These are phyloP conservation scores for Apiotrichum akiyoshidainum DNA, from an alignment of 1,284 basidiomycete species.

Conservation along the genomic window DNA sequence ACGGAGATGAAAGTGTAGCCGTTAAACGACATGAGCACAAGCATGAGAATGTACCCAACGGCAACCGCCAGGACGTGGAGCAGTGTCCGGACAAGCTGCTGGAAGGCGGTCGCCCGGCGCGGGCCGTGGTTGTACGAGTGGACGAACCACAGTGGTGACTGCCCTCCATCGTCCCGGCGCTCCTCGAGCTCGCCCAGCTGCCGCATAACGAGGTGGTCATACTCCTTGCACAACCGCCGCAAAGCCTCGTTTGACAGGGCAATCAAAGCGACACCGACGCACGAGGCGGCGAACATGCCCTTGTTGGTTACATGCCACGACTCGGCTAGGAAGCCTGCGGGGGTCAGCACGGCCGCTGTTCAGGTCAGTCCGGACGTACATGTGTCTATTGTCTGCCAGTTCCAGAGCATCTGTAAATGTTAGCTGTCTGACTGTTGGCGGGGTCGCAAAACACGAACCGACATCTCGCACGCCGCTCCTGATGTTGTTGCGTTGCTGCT, in stretches of 20 bases:
- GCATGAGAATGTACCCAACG: constrained; percentile 32
- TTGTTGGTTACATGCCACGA: constrained; percentile 30
- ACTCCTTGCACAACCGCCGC: constrained; percentile 21
- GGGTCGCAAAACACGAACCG: background rate
- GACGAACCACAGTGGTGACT: background rate
- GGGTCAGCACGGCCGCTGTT: background rate
- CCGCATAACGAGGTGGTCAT: constrained; percentile 18
- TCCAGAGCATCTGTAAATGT: constrained; percentile 33
- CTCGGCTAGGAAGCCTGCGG: constrained; percentile 28
- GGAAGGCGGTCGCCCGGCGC: constrained; percentile 26
- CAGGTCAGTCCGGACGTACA: constrained; percentile 13
- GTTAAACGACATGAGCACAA: constrained; percentile 35
- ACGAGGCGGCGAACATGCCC: constrained; percentile 31
- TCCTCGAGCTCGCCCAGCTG: constrained; percentile 2
- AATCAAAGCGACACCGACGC: constrained; percentile 28
- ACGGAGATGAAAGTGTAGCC: constrained; percentile 34
- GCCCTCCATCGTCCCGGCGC: background rate
- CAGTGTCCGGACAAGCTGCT: constrained; percentile 27
- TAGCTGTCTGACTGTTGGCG: background rate
- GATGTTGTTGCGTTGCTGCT: background rate
- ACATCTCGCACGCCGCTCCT: background rate
- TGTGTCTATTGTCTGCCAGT: constrained; percentile 32
- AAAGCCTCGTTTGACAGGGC: constrained; percentile 25
- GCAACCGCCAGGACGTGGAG: constrained; percentile 26
- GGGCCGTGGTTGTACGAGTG: constrained; percentile 10